Evolutionary conservation across 345 rosid genomes (phyloP).

Genomic region (Syzygium grande): DNA sequence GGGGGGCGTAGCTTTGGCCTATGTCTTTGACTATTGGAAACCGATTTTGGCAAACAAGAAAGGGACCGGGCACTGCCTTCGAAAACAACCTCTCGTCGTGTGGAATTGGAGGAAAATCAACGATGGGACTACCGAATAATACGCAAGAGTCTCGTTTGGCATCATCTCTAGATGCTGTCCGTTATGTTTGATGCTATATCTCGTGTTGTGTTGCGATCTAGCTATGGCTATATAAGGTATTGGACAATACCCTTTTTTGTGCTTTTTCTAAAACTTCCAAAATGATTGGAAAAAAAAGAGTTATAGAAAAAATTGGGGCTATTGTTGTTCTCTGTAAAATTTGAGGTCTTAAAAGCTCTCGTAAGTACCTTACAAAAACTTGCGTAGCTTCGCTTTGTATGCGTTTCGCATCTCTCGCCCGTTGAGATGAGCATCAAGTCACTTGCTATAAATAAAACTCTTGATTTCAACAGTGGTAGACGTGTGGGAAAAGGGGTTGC

Average conservation of each 20-base stretch:
- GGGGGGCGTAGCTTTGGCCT: not conserved
- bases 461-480: not conserved
- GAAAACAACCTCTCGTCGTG: not conserved
- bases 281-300: not conserved
- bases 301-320: not conserved
- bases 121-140: not conserved
- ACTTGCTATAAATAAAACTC: not conserved
- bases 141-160: not conserved
- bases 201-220: not conserved
- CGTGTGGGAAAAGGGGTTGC: not conserved
- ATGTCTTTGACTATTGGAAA: not conserved
- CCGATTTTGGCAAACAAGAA: not conserved
- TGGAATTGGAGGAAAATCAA: not conserved
- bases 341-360: not conserved
- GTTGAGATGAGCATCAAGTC: not conserved
- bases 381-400: not conserved
- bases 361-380: not conserved
- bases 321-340: not conserved
- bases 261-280: not conserved
- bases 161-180: not conserved
- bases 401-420: not conserved
- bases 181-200: not conserved
- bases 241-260: not conserved
- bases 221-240: not conserved
- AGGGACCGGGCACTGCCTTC: not conserved